Percentiles rank a stretch among this genome's conserved stretches.
phyloP scores from a whole-genome alignment of 78 protist species.

The Anaeramoeba flamelloides region DNA sequence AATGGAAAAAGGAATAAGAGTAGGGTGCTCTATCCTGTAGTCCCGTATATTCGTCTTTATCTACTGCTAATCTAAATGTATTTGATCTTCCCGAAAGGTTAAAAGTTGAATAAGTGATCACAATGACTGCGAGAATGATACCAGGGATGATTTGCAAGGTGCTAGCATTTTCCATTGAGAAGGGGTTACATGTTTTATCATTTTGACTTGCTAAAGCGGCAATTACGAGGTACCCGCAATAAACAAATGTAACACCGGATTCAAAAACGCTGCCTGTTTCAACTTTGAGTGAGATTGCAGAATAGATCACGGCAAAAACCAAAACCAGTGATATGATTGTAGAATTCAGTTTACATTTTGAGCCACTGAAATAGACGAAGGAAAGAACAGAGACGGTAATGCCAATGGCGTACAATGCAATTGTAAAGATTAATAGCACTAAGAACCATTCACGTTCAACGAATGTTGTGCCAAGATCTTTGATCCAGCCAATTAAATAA shows the following conservation, averaged over 20 bases:
- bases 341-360: conserved; percentile 1
- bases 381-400: background rate
- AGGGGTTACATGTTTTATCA: conserved; percentile 5
- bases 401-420: background rate
- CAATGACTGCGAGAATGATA: background rate
- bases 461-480: background rate
- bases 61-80: background rate
- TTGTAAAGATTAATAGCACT: background rate
- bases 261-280: conserved; percentile 17
- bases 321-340: conserved; percentile 11
- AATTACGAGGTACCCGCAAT: conserved; percentile 7
- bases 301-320: background rate
- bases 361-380: background rate
- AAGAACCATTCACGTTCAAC: background rate
- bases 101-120: background rate
- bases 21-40: background rate
- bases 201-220: conserved; percentile 6
- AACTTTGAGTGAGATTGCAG: background rate
- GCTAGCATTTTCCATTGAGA: background rate
- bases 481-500: background rate
- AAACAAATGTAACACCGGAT: conserved; percentile 1
- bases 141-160: background rate
- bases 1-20: conserved; percentile 12
- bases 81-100: background rate
- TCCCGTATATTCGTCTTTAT: background rate